phyloP scores from a whole-genome alignment of 73 alveolate genomes.

The Uronychia setigera region DNA sequence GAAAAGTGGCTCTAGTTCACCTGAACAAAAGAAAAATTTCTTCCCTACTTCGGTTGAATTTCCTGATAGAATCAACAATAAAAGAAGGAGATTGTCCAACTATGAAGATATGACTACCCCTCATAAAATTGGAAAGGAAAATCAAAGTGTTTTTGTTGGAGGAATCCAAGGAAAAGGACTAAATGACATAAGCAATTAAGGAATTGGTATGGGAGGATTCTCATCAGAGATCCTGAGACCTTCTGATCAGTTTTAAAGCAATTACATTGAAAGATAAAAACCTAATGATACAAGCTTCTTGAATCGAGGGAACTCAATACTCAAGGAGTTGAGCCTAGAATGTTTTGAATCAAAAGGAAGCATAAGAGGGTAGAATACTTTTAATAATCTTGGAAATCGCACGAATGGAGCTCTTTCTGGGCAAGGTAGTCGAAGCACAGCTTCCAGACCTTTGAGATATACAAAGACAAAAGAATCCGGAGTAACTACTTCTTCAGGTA shows the following conservation, averaged over 20 bases:
- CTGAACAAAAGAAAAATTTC: neutral
- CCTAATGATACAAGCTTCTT: neutral
- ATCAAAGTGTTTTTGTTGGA: neutral
- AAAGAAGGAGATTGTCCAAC: neutral
- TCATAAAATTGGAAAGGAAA: neutral
- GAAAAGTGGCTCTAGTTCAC: neutral
- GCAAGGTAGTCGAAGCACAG: neutral
- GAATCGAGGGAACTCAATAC: neutral
- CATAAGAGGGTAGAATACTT: neutral
- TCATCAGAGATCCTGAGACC: no score
- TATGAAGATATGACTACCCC: no score
- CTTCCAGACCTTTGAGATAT: neutral
- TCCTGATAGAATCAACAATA: neutral
- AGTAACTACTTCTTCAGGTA: neutral
- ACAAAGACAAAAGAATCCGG: neutral
- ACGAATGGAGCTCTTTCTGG: no score
- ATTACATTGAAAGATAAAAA: neutral
- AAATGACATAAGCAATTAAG: neutral
- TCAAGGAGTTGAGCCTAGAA: neutral
- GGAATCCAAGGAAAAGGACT: neutral
- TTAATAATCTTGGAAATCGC: no score
- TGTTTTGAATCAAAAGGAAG: neutral
- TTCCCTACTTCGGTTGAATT: neutral
- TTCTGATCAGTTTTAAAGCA: neutral
- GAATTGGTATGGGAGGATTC: no score